Conservation (phyloP, 148 eudicot genomes). For the Rhododendron vialii region DNA sequence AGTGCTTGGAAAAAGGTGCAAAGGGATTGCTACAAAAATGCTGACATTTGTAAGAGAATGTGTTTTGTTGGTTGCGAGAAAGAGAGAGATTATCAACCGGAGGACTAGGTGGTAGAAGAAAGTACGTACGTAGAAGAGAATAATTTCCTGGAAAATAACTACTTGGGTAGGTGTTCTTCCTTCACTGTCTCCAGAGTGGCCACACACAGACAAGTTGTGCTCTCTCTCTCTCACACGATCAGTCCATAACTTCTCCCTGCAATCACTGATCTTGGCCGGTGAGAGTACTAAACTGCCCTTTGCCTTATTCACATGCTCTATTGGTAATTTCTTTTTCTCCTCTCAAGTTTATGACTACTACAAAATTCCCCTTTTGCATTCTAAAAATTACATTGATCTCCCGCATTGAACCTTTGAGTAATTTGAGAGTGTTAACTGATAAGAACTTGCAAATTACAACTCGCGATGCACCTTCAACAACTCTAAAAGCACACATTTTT, state of each 20-base stretch:
- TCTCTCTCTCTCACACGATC: not conserved
- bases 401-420: no score
- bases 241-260: not conserved
- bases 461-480: not conserved
- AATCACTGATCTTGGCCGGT: not conserved
- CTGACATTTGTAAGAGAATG: constrained; percentile 15
- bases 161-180: constrained; percentile 9
- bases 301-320: not conserved
- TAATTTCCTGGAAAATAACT: constrained; percentile 4
- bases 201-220: not conserved
- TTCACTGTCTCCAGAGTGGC: constrained; percentile 19
- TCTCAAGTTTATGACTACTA: not conserved
- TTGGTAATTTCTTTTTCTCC: not conserved
- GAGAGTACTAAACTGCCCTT: not conserved
- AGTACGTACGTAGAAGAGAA: not conserved
- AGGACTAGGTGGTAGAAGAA: not conserved
- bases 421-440: not conserved
- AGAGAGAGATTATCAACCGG: not conserved
- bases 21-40: not conserved
- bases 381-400: not conserved
- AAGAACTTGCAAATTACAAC: not conserved
- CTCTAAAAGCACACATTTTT: not conserved
- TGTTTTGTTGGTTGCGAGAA: not conserved
- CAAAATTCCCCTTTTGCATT: not conserved
- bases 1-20: not conserved